These are phyloP conservation scores for Globisporangium acanthophoron DNA, from an alignment of 352 stramenopile species.

Conservation along the genomic window DNA sequence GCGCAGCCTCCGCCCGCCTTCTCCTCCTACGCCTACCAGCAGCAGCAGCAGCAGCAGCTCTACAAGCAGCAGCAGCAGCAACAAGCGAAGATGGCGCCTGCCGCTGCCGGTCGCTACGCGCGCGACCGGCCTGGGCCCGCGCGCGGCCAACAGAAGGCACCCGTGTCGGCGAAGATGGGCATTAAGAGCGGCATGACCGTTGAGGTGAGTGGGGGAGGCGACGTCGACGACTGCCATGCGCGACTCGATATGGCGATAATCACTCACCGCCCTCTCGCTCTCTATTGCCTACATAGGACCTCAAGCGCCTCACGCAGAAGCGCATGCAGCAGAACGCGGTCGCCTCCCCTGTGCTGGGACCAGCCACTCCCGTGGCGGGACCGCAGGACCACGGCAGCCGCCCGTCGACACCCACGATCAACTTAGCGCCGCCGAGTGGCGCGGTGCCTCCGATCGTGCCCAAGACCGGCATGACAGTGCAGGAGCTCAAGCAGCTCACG, in stretches of 20 bases:
- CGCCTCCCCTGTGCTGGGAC: constrained; percentile 1
- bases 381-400: constrained; percentile 17
- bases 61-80: constrained; percentile 26
- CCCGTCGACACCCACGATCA: constrained; percentile 57
- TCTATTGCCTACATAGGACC: constrained; percentile 24
- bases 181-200: constrained; percentile 89
- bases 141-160: constrained; percentile 24
- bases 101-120: constrained; percentile 9
- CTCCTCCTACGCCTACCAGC: constrained; percentile 11
- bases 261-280: background rate
- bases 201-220: constrained; percentile 22
- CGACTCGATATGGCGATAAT: too few species aligned
- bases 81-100: constrained; percentile 11
- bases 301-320: constrained; percentile 83
- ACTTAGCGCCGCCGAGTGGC: constrained; percentile 47
- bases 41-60: constrained; percentile 26
- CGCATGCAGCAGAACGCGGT: constrained; percentile 60
- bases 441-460: constrained; percentile 37
- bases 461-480: constrained; percentile 82
- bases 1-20: constrained; percentile 28
- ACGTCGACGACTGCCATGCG: background rate
- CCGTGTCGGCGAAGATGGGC: constrained; percentile 63
- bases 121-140: constrained; percentile 6
- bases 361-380: constrained; percentile 28
- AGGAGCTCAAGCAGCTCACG: constrained; percentile 84